phyloP scores from a whole-genome alignment of 805 yeast species.

The Kluyveromyces aestuarii region DNA sequence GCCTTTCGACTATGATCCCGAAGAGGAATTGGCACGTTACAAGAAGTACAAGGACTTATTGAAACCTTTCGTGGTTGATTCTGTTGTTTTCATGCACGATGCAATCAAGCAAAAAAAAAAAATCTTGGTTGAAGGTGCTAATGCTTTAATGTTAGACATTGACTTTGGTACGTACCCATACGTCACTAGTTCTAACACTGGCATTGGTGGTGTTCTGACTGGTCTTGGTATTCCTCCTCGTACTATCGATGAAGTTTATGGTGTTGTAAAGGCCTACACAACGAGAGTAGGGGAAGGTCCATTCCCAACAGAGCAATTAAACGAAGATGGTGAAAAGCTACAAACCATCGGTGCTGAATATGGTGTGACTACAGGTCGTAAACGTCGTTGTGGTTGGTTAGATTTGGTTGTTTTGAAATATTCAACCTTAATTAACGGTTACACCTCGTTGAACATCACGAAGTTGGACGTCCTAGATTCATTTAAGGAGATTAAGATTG shows the following conservation, averaged over 20 bases:
- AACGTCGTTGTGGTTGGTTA: constrained; percentile 99
- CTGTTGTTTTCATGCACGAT: constrained; percentile 72
- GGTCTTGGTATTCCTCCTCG: constrained; percentile 96
- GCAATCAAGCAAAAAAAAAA: constrained; percentile 74
- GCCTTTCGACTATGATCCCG: constrained; percentile 78
- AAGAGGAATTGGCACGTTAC: constrained; percentile 70
- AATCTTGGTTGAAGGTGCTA: constrained; percentile 94
- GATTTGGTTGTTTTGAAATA: constrained; percentile 91
- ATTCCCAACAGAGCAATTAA: constrained; percentile 95
- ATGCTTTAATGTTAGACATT: constrained; percentile 93
- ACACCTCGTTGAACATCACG: constrained; percentile 89
- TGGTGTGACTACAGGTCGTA: constrained; percentile 98
- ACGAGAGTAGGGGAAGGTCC: constrained; percentile 99
- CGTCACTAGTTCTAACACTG: constrained; percentile 92
- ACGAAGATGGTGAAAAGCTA: constrained; percentile 74
- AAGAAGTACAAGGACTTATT: constrained; percentile 63
- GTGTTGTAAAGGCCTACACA: constrained; percentile 97
- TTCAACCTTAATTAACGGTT: constrained; percentile 87
- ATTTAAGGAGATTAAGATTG: constrained; percentile 82
- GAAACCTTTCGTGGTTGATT: constrained; percentile 89
- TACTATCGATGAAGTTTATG: constrained; percentile 69
- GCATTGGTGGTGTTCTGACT: constrained; percentile 96
- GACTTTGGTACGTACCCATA: constrained; percentile 98
- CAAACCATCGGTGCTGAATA: constrained; percentile 90
- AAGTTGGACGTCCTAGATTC: constrained; percentile 91